Evolutionary conservation across 2,329 filamentous ascomycete genomes (phyloP), one percentile per base, ranked within the genome.

Genomic region (Monilinia laxa): DNA sequence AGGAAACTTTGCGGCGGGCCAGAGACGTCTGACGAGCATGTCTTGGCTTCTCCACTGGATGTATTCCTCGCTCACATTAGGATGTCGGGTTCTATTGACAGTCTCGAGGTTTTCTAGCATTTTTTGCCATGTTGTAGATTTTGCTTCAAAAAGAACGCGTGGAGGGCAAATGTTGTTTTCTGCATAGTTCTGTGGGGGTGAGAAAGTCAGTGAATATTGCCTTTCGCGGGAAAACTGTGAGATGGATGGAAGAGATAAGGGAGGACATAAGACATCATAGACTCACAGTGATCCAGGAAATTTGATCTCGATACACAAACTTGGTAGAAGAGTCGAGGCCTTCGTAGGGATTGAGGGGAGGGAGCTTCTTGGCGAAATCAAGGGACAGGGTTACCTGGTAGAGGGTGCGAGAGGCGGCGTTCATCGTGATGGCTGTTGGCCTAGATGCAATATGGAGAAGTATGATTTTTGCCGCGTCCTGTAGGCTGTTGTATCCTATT

Each of bases 11-110:
- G n/a, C 28, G 25, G 38, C 9, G 5, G 47, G n/a, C 58, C 58
- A 60, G n/a, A 60, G 58, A 51, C 58, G 58, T 38, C 45, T 51
- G 16, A 60, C 58, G 38, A 60, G 45, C 58, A 60, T 60, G 18
- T 38, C 9, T 18, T 60, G 58, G 38, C 58, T 60, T 60, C 45
- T 60, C 58, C 58, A 60, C 11, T 51, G 38, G 2, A 60, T 60
- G 14, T 60, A 60, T 25, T 16, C 45, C 31, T 60, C 28, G 9
- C 4, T 1, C 14, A 60, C 45, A 25, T 40, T 38, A 5, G 58
- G 28, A 23, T 60, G 45, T 16, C 58, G 45, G 35, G 38, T 4
- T 38, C 31, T 38, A 25, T 60, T 60, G 16, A 51, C 11, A 0
- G n/a, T 6, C 10, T 60, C 45, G 31, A 60, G 12, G 14, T 10